Evolutionary conservation across 1,284 basidiomycete species (phyloP), one percentile per base, ranked within the genome.

Genomic region (Melampsora americana): DNA sequence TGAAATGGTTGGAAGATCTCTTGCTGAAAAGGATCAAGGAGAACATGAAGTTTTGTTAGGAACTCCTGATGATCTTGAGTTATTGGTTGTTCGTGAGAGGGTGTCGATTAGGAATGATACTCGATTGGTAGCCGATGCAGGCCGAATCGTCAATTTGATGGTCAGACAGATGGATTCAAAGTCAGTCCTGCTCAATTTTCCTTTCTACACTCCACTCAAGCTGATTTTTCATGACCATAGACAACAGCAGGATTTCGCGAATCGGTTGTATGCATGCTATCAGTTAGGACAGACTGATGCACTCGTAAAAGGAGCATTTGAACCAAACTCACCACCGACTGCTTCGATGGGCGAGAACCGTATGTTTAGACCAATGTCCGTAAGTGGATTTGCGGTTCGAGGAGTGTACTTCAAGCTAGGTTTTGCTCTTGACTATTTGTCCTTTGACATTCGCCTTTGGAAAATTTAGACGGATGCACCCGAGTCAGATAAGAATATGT

Each of bases 141-240:
- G 87, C 2, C 86, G 86, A 69, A 87, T 95, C 30, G 85, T 92
- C 30, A 88, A 86, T 61, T 81, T 89, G n/a, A 83, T 95, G 6
- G 86, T 89, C 11, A 89, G 90, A 83, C 87, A 87, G 30, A 81
- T 91, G 69, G 82, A 86, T 6, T 80, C 83, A 4, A 87, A 87
- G 92, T 93, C 78, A 84, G 75, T 70, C 50, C 18, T 18, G 12
- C 23, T 14, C 26, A 4, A 56, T 56, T 18, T 56, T 56, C 7
- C 2, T 26, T 77, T 74, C 2, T 6, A n/a, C 18, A 46, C 32
- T 14, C 3, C 14, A 1, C 48, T 69, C 61, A 59, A 35, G 39
- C 59, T 35, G 14, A 32, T 0, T 20, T n/a, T 5, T 20, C 70
- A 66, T 65, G 72, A 89, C 87, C 79, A 84, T 84, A 83, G 92